phyloP scores from a whole-genome alignment of 1,284 basidiomycete genomes.

The Malassezia yamatoensis region DNA sequence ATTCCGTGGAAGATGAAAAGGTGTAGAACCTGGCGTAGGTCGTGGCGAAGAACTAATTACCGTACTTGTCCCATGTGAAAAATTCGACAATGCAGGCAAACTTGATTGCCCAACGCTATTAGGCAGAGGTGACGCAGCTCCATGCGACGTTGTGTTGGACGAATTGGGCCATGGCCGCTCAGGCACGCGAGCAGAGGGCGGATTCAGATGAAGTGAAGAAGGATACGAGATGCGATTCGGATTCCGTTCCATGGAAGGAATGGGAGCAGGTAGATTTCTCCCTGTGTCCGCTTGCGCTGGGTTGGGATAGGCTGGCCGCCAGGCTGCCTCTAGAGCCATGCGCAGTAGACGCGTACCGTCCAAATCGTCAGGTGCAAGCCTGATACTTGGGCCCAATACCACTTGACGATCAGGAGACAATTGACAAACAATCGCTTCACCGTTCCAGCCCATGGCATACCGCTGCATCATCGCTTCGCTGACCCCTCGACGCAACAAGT shows the following conservation, averaged over 20 bases:
- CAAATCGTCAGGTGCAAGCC: constrained; percentile 27
- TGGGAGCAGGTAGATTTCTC: background rate
- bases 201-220: too few relatives aligned
- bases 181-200: too few relatives aligned
- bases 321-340: constrained; percentile 2
- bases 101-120: too few relatives aligned
- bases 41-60: too few relatives aligned
- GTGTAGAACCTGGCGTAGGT: too few relatives aligned
- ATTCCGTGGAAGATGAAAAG: too few relatives aligned
- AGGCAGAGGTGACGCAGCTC: too few relatives aligned
- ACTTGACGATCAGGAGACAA: constrained; percentile 26
- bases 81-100: too few relatives aligned
- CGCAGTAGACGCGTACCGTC: constrained; percentile 26
- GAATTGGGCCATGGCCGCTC: too few relatives aligned
- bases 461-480: constrained; percentile 41
- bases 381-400: constrained; percentile 14
- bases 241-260: background rate
- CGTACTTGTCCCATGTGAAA: too few relatives aligned
- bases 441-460: constrained; percentile 43
- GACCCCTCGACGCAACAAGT: constrained; percentile 39
- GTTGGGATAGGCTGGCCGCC: background rate
- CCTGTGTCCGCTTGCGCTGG: background rate
- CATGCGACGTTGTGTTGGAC: too few relatives aligned
- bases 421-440: constrained; percentile 36
- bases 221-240: background rate